A percentile compares a stretch with the other conserved stretches of the same genome.
These are phyloP conservation scores for Candida glucosophila DNA, from an alignment of 1,139 yeast genomes.

Conservation along the genomic window DNA sequence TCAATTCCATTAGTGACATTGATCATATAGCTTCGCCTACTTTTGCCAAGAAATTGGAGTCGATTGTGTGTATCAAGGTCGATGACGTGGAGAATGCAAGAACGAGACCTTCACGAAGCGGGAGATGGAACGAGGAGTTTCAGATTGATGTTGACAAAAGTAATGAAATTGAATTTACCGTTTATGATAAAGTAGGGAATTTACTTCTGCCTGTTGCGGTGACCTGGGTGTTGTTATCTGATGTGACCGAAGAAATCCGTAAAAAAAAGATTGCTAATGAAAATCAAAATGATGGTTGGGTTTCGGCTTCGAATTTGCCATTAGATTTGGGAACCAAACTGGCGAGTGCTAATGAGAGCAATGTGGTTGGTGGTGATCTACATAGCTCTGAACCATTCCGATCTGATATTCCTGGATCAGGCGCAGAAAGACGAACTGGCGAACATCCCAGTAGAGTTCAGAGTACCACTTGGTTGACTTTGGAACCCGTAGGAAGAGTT, in stretches of 20 bases:
- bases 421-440: neutral
- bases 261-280: constrained; percentile 80
- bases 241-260: constrained; percentile 88
- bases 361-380: neutral
- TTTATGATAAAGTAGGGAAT: constrained; percentile 69
- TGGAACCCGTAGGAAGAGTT: constrained; percentile 93
- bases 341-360: constrained; percentile 1
- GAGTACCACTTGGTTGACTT: constrained; percentile 79
- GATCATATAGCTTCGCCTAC: constrained; percentile 85
- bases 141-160: constrained; percentile 79
- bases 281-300: constrained; percentile 75
- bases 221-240: constrained; percentile 83
- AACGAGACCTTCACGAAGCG: constrained; percentile 68
- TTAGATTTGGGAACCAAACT: constrained; percentile 15
- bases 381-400: neutral
- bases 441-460: constrained; percentile 12
- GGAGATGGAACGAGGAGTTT: constrained; percentile 80
- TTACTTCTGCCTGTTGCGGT: constrained; percentile 81
- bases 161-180: constrained; percentile 80
- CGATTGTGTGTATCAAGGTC: constrained; percentile 66
- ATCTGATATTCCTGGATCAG: constrained; percentile 44
- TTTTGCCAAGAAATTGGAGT: constrained; percentile 73
- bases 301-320: constrained; percentile 58
- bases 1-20: constrained; percentile 76
- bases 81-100: constrained; percentile 80